Conservation (phyloP, 306 rosid genomes). For the Medicago lupulina region DNA sequence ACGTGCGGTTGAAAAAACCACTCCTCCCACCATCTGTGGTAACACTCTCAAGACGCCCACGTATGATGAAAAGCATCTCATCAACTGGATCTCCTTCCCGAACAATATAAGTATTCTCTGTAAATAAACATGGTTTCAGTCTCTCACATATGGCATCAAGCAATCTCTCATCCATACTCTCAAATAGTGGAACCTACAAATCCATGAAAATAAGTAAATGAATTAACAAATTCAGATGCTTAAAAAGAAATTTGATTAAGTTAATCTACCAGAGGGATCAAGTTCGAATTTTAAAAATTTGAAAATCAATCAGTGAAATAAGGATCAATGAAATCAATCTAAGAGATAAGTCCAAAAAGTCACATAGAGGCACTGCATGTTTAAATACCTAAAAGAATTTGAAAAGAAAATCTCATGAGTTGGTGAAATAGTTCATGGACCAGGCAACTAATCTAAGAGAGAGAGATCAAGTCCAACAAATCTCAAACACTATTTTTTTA, state of each 20-base stretch:
- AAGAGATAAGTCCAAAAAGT: too few relatives aligned
- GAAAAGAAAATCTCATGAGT: too few relatives aligned
- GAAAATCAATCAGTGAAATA: slow-evolving; percentile 24
- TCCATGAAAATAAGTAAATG: slow-evolving; percentile 41
- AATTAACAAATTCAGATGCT: slow-evolving; percentile 43
- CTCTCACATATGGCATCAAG: slow-evolving; percentile 99
- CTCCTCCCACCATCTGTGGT: slow-evolving; percentile 98
- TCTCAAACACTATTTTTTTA: slow-evolving; percentile 8
- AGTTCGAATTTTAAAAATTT: slow-evolving; percentile 18
- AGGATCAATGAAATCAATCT: too few relatives aligned
- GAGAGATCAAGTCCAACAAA: too few relatives aligned
- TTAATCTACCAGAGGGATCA: not conserved
- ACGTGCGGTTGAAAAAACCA: slow-evolving; percentile 90
- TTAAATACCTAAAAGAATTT: too few relatives aligned
- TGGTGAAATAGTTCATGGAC: too few relatives aligned
- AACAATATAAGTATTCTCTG: slow-evolving; percentile 85
- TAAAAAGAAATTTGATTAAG: slow-evolving; percentile 9
- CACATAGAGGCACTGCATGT: too few relatives aligned
- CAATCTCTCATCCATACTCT: slow-evolving; percentile 94
- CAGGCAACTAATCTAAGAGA: too few relatives aligned
- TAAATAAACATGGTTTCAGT: slow-evolving; percentile 84
- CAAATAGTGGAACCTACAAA: slow-evolving; percentile 91
- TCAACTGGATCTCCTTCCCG: slow-evolving; percentile 99
- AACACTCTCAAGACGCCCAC: slow-evolving; percentile 97
- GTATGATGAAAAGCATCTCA: slow-evolving; percentile 96